Base-by-base conservation (phyloP, 352 stramenopile species). In the Pythium brachiatum region DNA sequence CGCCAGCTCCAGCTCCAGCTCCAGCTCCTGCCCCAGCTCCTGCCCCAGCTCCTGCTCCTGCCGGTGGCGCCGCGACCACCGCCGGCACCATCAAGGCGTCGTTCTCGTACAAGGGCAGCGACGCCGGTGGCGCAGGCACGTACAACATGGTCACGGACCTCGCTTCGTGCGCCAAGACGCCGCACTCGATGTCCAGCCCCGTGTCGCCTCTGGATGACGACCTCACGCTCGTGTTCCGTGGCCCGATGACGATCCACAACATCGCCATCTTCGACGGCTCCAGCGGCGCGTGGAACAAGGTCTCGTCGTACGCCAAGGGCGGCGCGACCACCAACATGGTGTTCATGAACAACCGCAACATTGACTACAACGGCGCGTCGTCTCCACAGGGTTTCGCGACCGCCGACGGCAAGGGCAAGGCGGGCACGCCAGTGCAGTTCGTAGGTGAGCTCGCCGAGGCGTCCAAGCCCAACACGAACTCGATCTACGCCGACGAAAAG, bases 341-440 rank as follows among this genome's bases (percentile, higher is more conserved):
- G 21, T 93, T 91, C 71, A 44, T 93, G 9, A 93, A 93, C 80
- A 93, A 93, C 73, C 69, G 76, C 70, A 91, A 93, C 77, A 70
- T 90, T 29, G 78, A 93, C 72, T 91, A 83, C 64, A 62, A 29
- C 16, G 83, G 83, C 31, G 65, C 69, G 31, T 69, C 64, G 29
- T 80, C 78, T 2, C 83, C 83, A 8, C 73, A 90, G 67, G 78
- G 81, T 13, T 93, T 86, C 64, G 76, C 78, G 15, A 69, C 73
- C 23, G 64, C 64, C 5, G 73, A 93, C 41, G 84, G 84, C 50
- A 78, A 65, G 34, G 74, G 74, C 32, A 68, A 58, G 16, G 75
- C 79, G n/a, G 29, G 62, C 53, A 53, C 74, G 60, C 65, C 75
- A 9, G 78, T 69, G 21, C 46, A 62, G 1, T 91, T 93, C 57